Evolutionary conservation across 2,329 filamentous ascomycete genomes (phyloP).

Genomic region (Elsinoe perseae): DNA sequence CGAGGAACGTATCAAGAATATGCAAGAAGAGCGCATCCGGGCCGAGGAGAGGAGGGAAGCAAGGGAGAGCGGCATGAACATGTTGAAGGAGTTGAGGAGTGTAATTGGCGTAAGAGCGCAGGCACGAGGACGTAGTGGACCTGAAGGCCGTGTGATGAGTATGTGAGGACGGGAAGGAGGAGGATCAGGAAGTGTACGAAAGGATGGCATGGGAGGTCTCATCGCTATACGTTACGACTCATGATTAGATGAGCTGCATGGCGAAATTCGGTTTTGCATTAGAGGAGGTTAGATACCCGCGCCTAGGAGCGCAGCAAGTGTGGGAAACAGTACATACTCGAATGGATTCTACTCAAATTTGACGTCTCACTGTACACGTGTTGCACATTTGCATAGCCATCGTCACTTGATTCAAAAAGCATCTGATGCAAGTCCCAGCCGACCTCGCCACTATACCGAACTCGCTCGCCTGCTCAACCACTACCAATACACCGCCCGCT

Average conservation of each 20-base stretch:
- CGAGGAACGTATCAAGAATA: conserved; percentile 79
- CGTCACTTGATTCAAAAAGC: neutral
- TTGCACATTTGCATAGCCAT: neutral
- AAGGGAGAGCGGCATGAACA: conserved; percentile 72
- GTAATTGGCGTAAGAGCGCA: conserved; percentile 51
- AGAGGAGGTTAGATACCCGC: conserved; percentile 7
- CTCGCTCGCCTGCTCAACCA: neutral
- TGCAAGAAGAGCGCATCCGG: conserved; percentile 75
- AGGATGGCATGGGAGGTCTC: neutral
- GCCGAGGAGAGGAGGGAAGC: conserved; percentile 66
- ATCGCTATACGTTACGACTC: neutral
- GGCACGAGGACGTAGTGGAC: conserved; percentile 2
- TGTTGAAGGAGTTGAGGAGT: conserved; percentile 88
- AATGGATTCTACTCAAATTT: neutral
- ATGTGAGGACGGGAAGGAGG: conserved; percentile 2
- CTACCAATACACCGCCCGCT: neutral
- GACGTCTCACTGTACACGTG: neutral
- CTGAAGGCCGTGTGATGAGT: neutral
- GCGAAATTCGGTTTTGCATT: neutral
- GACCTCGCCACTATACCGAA: too few relatives aligned
- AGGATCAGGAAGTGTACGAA: neutral
- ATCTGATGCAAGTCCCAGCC: too few relatives aligned
- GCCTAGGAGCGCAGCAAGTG: neutral
- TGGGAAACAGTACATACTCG: conserved; percentile 3
- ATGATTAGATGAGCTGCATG: conserved; percentile 9